Evolutionary conservation across 2,329 filamentous ascomycete species (phyloP).

Genomic region (Fusarium torulosum): DNA sequence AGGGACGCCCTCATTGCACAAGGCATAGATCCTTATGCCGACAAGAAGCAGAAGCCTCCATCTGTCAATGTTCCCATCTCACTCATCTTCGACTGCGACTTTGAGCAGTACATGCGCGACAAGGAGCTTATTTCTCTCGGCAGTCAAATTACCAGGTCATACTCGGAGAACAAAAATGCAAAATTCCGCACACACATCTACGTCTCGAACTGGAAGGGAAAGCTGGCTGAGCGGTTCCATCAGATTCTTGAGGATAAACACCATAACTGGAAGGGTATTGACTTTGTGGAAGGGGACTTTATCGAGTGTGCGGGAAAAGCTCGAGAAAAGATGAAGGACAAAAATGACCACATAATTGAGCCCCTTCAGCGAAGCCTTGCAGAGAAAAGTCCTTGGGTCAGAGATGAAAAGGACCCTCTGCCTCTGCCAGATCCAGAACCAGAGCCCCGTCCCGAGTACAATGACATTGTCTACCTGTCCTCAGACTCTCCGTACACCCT

Average conservation of each 20-base stretch:
- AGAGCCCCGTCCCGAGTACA: slow-evolving; percentile 50
- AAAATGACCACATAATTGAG: slow-evolving; percentile 71
- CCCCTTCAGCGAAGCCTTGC: slow-evolving; percentile 61
- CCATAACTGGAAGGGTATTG: slow-evolving; percentile 81
- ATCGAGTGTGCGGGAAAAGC: slow-evolving; percentile 74
- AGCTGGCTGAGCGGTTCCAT: slow-evolving; percentile 83
- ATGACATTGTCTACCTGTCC: slow-evolving; percentile 83
- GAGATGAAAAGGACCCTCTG: slow-evolving; percentile 52
- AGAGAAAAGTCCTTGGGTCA: slow-evolving; percentile 48
- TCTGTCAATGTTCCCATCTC: slow-evolving; percentile 77
- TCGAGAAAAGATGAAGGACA: slow-evolving; percentile 71
- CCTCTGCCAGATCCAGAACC: slow-evolving; percentile 53
- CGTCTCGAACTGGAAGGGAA: slow-evolving; percentile 82
- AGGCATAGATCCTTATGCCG: slow-evolving; percentile 57
- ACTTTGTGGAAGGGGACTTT: slow-evolving; percentile 81
- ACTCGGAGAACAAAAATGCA: slow-evolving; percentile 85
- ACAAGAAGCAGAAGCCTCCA: slow-evolving; percentile 52
- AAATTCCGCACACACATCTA: slow-evolving; percentile 77
- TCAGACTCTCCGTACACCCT: slow-evolving; percentile 92
- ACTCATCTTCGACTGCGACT: slow-evolving; percentile 90
- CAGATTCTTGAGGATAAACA: slow-evolving; percentile 78
- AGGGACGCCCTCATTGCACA: slow-evolving; percentile 63
- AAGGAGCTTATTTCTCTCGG: slow-evolving; percentile 86
- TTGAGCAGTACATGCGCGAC: slow-evolving; percentile 89
- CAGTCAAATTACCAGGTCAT: slow-evolving; percentile 86